Conservation (phyloP, 2,329 filamentous ascomycete genomes). For the Aspergillus texensis region DNA sequence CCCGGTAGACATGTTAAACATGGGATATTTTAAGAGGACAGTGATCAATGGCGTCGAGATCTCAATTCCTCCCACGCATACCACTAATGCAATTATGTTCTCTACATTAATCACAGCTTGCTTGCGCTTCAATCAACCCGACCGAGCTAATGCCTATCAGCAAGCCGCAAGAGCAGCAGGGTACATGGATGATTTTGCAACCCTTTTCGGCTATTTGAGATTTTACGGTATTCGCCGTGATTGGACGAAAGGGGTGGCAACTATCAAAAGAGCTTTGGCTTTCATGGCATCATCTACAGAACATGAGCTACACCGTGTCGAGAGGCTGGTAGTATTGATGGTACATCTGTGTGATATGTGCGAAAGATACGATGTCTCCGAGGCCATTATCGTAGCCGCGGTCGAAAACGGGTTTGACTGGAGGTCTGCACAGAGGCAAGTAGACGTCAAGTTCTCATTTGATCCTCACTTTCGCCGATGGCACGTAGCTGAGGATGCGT, state of each 20-base stretch:
- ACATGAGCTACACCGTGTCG: conserved; percentile 28
- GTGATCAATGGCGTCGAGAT: conserved; percentile 41
- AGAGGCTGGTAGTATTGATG: conserved; percentile 43
- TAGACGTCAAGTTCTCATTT: conserved; percentile 27
- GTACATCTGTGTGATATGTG: conserved; percentile 43
- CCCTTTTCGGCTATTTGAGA: conserved; percentile 41
- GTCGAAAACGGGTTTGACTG: conserved; percentile 40
- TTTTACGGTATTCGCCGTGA: conserved; percentile 41
- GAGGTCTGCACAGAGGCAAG: conserved; percentile 27
- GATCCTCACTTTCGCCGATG: conserved; percentile 32
- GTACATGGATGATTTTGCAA: conserved; percentile 40
- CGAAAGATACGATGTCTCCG: conserved; percentile 30
- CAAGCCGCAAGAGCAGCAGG: conserved; percentile 37
- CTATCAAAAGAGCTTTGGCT: conserved; percentile 37
- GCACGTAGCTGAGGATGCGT: conserved; percentile 27
- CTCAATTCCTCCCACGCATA: conserved; percentile 37
- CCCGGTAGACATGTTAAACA: conserved; percentile 35
- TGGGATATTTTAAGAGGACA: conserved; percentile 27
- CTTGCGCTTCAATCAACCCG: conserved; percentile 44
- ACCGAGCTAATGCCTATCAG: conserved; percentile 46
- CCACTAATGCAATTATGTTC: conserved; percentile 37
- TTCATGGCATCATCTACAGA: conserved; percentile 40
- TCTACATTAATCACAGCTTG: conserved; percentile 40
- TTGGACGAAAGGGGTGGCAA: conserved; percentile 39
- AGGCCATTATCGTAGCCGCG: conserved; percentile 38